Conservation (phyloP, 1,139 yeast genomes). For the Protomyces inundatus region DNA sequence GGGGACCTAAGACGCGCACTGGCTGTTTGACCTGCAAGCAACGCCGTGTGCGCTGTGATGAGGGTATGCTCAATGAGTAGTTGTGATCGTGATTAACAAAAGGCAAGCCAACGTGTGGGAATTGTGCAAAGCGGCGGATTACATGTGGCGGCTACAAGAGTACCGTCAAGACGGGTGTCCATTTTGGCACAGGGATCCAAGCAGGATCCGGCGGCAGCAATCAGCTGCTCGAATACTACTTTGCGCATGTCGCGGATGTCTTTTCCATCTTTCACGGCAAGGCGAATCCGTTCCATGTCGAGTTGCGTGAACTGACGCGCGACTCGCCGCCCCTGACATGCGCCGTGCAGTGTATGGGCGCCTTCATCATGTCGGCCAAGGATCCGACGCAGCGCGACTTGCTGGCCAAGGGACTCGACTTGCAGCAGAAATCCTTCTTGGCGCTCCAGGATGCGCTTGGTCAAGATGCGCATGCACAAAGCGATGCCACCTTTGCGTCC, state of each 20-base stretch:
- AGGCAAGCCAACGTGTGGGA: neutral
- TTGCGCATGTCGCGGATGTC: conserved; percentile 1
- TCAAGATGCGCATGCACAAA: neutral
- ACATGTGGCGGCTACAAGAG: neutral
- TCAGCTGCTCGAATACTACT: neutral
- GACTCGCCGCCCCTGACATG: neutral
- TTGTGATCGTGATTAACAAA: no score
- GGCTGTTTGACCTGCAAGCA: neutral
- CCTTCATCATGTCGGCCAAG: neutral
- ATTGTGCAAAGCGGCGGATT: neutral
- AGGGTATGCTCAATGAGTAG: neutral
- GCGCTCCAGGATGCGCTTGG: neutral
- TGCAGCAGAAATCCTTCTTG: neutral
- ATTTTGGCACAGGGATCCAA: no score
- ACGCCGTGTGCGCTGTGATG: neutral
- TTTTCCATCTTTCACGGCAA: neutral
- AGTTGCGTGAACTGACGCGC: neutral
- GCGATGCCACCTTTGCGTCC: neutral
- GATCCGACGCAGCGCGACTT: neutral
- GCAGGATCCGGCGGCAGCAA: neutral
- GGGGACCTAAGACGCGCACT: neutral
- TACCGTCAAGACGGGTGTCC: neutral
- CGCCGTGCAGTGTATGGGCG: neutral
- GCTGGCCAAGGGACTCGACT: neutral
- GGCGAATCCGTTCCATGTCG: neutral